Conservation (phyloP, 2,329 filamentous ascomycete species). For the Apiospora sp. region DNA sequence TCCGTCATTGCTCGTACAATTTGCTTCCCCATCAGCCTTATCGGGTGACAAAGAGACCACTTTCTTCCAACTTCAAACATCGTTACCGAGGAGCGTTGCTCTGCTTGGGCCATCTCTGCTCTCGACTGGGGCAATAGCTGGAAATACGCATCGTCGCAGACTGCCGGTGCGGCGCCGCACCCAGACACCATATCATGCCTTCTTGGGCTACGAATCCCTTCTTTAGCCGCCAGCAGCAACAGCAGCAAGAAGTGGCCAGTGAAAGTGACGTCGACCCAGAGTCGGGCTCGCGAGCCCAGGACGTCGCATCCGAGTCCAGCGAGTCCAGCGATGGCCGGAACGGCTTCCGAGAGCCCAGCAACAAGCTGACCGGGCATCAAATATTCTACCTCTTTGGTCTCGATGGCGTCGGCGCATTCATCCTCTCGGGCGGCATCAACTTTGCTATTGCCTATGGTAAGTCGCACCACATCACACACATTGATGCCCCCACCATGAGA, state of each 20-base stretch:
- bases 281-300: constrained; percentile 23
- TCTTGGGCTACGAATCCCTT: constrained; percentile 39
- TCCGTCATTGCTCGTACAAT: constrained; percentile 1
- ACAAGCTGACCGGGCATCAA: constrained; percentile 52
- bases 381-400: constrained; percentile 57
- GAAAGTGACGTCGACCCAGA: constrained; percentile 13
- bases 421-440: constrained; percentile 60
- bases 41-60: background rate
- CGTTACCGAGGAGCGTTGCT: background rate
- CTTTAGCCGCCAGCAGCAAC: constrained; percentile 29
- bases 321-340: background rate
- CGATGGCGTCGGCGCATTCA: constrained; percentile 55
- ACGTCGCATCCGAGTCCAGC: background rate
- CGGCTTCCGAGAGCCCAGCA: constrained; percentile 43
- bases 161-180: background rate
- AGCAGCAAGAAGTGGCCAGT: constrained; percentile 21
- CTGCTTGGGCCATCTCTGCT: background rate
- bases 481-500: constrained; percentile 27
- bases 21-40: background rate
- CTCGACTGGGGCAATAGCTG: background rate
- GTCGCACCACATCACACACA: constrained; percentile 26
- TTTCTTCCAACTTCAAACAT: background rate
- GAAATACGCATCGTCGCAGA: background rate
- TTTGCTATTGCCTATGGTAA: constrained; percentile 60
- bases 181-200: constrained; percentile 30